Base-by-base conservation (phyloP, 1,139 yeast species). In the Protomyces inouyei region DNA sequence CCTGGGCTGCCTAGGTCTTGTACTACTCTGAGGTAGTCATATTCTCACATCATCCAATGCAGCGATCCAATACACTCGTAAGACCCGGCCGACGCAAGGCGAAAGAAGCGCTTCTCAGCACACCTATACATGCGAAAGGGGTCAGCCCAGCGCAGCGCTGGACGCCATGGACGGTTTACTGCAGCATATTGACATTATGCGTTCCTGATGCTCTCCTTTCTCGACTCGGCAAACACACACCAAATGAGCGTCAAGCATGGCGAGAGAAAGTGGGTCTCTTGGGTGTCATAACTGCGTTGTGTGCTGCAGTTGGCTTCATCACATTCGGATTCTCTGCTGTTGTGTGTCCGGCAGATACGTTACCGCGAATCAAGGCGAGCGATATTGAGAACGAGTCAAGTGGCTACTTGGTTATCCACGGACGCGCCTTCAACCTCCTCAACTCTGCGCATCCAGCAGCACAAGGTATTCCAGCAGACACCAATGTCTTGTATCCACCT, bases 341-440 rank as follows among this genome's bases (percentile, higher is more conserved):
- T 61, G 80, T 76, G 12, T 77, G 80, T 79, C 74, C 72, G 60
- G 72, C 73, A 40, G 68, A 71, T 55, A 72, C 78, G 64, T 74
- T 77, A 9, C 67, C 69, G 4, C 68, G 72, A 36, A 79, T 77
- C 59, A 76, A 75, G 54, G 77, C 74, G 12, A 68, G 72, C 2
- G 68, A 70, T 52, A 38, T 96, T 90, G 14, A 85, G 87, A 1
- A 97, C 8, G 32, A 6, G 32, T 28, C 32, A 28, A 76, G 76
- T 64, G 78, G 73, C 64, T 77, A 70, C 60, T 80, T 75, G 14
- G 73, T 76, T 1, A 72, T 77, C 35, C 77, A 73, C 51, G 80
- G 80, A 16, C 71, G 70, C 16, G 80, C 77, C 3, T 77, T 78
- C 67, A 80, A 77, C 60, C 69, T 77, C 60, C 72, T 79, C 21